These are phyloP conservation scores for Alternaria gansuensis DNA, from an alignment of 2,329 filamentous ascomycete species.

Conservation along the genomic window DNA sequence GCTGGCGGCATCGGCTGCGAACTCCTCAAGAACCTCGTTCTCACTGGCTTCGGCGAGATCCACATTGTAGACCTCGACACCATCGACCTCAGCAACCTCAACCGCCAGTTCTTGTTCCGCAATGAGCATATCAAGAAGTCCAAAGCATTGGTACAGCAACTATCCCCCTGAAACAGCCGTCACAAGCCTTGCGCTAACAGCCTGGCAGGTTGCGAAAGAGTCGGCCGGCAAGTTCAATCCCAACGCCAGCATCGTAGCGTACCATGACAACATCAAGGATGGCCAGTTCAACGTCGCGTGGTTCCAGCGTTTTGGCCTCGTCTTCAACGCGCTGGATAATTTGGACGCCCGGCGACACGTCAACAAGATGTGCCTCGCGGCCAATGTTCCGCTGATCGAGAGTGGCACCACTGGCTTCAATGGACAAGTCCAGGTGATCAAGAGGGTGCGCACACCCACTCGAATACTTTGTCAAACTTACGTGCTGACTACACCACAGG, in stretches of 20 bases:
- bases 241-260: slow-evolving; percentile 81
- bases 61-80: slow-evolving; percentile 97
- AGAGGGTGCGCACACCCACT: slow-evolving; percentile 64
- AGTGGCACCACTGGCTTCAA: slow-evolving; percentile 98
- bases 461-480: neutral
- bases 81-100: slow-evolving; percentile 96
- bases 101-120: slow-evolving; percentile 95
- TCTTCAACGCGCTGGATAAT: slow-evolving; percentile 98
- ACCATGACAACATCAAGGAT: slow-evolving; percentile 97
- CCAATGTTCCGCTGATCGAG: slow-evolving; percentile 89
- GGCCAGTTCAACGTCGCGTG: slow-evolving; percentile 83
- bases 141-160: slow-evolving; percentile 76
- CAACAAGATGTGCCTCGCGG: slow-evolving; percentile 95
- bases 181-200: slow-evolving; percentile 31
- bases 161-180: neutral
- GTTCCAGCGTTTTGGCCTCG: slow-evolving; percentile 83
- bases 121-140: slow-evolving; percentile 98
- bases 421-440: slow-evolving; percentile 96
- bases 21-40: slow-evolving; percentile 92
- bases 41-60: slow-evolving; percentile 90
- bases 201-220: slow-evolving; percentile 82
- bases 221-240: slow-evolving; percentile 91
- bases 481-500: slow-evolving; percentile 54
- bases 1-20: slow-evolving; percentile 98
- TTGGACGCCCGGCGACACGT: slow-evolving; percentile 92